Percentiles rank a stretch among this genome's conserved stretches.
These are phyloP conservation scores for Phytophthora meadii DNA, from an alignment of 352 stramenopile genomes.

Conservation along the genomic window DNA sequence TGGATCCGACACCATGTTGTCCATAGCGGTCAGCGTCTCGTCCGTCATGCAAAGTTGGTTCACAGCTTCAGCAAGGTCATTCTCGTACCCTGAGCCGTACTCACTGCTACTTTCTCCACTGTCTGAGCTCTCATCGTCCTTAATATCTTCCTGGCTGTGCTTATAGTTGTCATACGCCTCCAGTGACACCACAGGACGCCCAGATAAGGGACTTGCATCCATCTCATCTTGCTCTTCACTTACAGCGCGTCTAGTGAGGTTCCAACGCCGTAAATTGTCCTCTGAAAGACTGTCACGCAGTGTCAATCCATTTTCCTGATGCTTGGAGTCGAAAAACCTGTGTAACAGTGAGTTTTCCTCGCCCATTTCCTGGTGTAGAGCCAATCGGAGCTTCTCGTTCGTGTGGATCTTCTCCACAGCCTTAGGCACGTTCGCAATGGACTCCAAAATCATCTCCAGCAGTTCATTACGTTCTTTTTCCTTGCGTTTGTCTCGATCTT, in stretches of 20 bases:
- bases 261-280: constrained; percentile 30
- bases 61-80: constrained; percentile 70
- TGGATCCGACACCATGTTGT: constrained; percentile 58
- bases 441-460: constrained; percentile 79
- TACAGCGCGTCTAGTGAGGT: constrained; percentile 12
- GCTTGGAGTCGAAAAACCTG: constrained; percentile 49
- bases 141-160: constrained; percentile 26
- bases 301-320: constrained; percentile 11
- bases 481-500: constrained; percentile 57
- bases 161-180: constrained; percentile 20
- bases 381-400: constrained; percentile 68
- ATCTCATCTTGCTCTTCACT: constrained; percentile 14
- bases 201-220: constrained; percentile 4
- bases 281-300: constrained; percentile 27
- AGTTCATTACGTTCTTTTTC: constrained; percentile 71
- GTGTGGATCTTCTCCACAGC: constrained; percentile 76
- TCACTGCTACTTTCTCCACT: constrained; percentile 50
- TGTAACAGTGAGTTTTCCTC: constrained; percentile 55
- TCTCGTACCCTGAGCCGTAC: constrained; percentile 74
- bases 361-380: constrained; percentile 66
- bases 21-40: constrained; percentile 54
- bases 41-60: constrained; percentile 77
- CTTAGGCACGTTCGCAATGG: constrained; percentile 74
- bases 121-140: constrained; percentile 18
- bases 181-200: constrained; percentile 8